These are phyloP conservation scores for Moesziomyces globuligerus DNA, from an alignment of 1,284 basidiomycete species.

Conservation along the genomic window DNA sequence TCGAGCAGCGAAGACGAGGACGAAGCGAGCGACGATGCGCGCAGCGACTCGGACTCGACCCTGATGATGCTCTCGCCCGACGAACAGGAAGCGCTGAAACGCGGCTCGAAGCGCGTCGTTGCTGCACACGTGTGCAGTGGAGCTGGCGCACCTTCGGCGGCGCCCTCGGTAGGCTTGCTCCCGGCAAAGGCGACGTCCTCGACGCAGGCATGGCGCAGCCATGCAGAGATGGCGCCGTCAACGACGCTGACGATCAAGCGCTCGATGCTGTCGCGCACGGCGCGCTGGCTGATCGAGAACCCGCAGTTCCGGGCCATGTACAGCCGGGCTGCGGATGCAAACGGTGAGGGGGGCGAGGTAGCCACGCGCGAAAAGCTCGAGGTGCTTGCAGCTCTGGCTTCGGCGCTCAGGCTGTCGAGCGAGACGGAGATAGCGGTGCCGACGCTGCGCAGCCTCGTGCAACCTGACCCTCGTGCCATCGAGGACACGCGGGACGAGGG, in stretches of 20 bases:
- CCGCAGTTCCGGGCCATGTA: conserved; percentile 40
- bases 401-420: conserved; percentile 13
- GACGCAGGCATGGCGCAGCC: neutral
- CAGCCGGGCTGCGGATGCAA: neutral
- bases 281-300: conserved; percentile 33
- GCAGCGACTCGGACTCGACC: conserved; percentile 13
- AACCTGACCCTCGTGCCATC: neutral
- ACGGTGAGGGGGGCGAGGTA: neutral
- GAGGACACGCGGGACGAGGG: neutral
- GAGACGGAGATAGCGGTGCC: neutral
- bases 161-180: too few species aligned
- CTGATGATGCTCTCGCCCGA: conserved; percentile 6
- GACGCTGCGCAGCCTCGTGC: conserved; percentile 13
- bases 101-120: conserved; percentile 11
- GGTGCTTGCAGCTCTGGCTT: conserved; percentile 30
- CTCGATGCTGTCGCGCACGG: conserved; percentile 28
- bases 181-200: too few species aligned
- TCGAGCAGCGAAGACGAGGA: conserved; percentile 24
- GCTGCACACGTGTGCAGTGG: conserved; percentile 13
- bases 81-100: conserved; percentile 16
- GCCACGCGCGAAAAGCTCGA: conserved; percentile 33
- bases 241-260: conserved; percentile 4
- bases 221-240: neutral
- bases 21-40: conserved; percentile 13
- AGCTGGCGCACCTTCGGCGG: neutral